These are phyloP conservation scores for Dryadomyces sulphureus DNA, from an alignment of 2,329 filamentous ascomycete genomes.

Conservation along the genomic window DNA sequence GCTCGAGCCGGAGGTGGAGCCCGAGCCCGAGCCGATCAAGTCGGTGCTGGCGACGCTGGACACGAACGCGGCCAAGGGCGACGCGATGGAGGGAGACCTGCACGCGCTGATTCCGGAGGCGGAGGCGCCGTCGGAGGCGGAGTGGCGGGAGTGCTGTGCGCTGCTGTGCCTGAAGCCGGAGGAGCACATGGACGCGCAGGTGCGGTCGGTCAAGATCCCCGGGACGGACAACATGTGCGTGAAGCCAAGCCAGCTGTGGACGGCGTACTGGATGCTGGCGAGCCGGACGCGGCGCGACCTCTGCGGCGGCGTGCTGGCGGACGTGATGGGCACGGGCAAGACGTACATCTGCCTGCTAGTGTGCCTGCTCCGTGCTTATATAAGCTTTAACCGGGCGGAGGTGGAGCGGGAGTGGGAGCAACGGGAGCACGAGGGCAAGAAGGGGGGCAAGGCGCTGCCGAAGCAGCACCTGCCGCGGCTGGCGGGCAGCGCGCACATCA, in stretches of 20 bases:
- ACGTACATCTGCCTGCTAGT: constrained; percentile 11
- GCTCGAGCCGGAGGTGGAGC: neutral
- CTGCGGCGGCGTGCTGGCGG: constrained; percentile 12
- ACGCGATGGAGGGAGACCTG: constrained; percentile 12
- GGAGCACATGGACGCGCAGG: constrained; percentile 9
- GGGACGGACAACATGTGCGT: constrained; percentile 11
- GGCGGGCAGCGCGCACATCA: neutral
- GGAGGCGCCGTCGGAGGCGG: constrained; percentile 6
- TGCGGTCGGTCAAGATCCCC: constrained; percentile 10
- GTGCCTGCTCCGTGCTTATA: constrained; percentile 10
- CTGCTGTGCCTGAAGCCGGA: constrained; percentile 10
- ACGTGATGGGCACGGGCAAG: constrained; percentile 14
- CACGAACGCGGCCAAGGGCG: constrained; percentile 10
- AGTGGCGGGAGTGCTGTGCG: constrained; percentile 10
- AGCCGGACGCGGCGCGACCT: constrained; percentile 10
- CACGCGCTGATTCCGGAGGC: constrained; percentile 11
- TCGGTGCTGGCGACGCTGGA: constrained; percentile 11
- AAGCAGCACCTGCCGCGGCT: constrained; percentile 8
- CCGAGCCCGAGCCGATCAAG: neutral
- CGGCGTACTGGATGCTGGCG: constrained; percentile 13
- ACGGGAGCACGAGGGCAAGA: constrained; percentile 7
- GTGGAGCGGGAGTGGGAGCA: constrained; percentile 13
- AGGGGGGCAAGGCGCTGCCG: constrained; percentile 1
- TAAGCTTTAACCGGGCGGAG: constrained; percentile 12
- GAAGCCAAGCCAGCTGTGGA: constrained; percentile 12